These are phyloP conservation scores for Ascochyta lentis DNA, from an alignment of 2,329 filamentous ascomycete genomes.

Conservation along the genomic window DNA sequence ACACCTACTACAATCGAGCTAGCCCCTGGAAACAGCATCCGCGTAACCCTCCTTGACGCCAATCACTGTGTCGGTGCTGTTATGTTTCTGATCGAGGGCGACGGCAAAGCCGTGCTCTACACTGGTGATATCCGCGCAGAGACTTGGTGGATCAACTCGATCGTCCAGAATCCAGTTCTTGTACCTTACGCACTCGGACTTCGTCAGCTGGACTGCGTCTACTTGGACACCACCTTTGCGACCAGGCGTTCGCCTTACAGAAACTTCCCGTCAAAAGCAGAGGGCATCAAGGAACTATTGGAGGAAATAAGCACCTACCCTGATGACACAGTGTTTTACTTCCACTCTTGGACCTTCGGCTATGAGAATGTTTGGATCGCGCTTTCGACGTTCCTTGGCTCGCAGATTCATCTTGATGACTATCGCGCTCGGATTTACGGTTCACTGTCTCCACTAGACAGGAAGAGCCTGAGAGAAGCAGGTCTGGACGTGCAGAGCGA, in stretches of 20 bases:
- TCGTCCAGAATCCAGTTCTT: constrained; percentile 74
- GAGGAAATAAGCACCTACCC: constrained; percentile 73
- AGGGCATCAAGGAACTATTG: constrained; percentile 78
- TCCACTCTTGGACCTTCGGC: constrained; percentile 89
- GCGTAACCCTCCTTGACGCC: constrained; percentile 85
- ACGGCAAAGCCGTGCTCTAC: constrained; percentile 77
- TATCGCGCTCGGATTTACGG: constrained; percentile 80
- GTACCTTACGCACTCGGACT: constrained; percentile 69
- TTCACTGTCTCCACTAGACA: constrained; percentile 55
- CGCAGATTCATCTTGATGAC: constrained; percentile 79
- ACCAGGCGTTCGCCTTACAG: constrained; percentile 57
- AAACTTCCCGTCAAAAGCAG: constrained; percentile 69
- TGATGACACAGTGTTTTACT: constrained; percentile 76
- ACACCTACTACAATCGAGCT: constrained; percentile 81
- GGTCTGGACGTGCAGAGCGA: constrained; percentile 47
- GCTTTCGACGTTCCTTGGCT: constrained; percentile 72
- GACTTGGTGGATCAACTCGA: constrained; percentile 79
- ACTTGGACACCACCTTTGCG: constrained; percentile 86
- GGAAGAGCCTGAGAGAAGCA: constrained; percentile 32
- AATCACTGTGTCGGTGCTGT: constrained; percentile 91
- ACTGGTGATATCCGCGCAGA: constrained; percentile 90
- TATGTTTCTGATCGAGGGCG: constrained; percentile 88
- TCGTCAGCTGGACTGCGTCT: constrained; percentile 74
- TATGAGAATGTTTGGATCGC: constrained; percentile 94
- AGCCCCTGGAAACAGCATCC: constrained; percentile 69